Evolutionary conservation across 352 stramenopile genomes (phyloP), one percentile per base, ranked within the genome.

Genomic region (Aphanomyces euteiches): DNA sequence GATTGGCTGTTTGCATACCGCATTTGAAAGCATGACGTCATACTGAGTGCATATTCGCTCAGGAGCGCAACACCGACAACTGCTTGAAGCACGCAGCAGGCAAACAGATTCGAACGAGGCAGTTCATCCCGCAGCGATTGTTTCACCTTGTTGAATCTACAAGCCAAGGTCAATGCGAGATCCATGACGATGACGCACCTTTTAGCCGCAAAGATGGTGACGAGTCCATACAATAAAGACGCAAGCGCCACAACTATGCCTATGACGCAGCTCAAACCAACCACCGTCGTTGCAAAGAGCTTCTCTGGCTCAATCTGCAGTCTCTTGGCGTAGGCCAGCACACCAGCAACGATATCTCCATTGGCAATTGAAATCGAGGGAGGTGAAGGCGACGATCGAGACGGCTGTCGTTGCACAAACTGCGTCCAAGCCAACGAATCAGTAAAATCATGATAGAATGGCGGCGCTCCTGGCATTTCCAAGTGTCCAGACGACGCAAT

Each of bases 21-120:
- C 73, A 91, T 83, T 71, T 91, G 84, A 70, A 91, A 91, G 6
- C 80, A 87, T 60, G 79, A 87, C 36, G 84, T 91, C 82, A 91
- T 89, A 74, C 80, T 89, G 59, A 91, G 70, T 21, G 84, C 84
- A 73, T 91, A 91, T 66, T 91, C 84, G 65, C 81, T 89, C 75
- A 91, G 79, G n/a, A 91, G 77, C 54, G 82, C 89, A 47, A 91
- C 86, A 13, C 82, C 89, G 36, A 91, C 69, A 59, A 81, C 87
- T 15, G 80, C 86, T 73, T 91, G 84, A 34, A 79, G 86, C 28
- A 91, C 61, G 53, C 89, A 67, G 8, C 84, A 80, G 73, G 89
- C 74, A 15, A 91, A 75, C n/a, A 91, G 74, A 74, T 88, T 87
- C 7, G 82, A 82, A 37, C 79, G 82, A 37, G 84, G 84, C 41